Conservation (phyloP, 306 rosid species). For the Mimosa pudica region DNA sequence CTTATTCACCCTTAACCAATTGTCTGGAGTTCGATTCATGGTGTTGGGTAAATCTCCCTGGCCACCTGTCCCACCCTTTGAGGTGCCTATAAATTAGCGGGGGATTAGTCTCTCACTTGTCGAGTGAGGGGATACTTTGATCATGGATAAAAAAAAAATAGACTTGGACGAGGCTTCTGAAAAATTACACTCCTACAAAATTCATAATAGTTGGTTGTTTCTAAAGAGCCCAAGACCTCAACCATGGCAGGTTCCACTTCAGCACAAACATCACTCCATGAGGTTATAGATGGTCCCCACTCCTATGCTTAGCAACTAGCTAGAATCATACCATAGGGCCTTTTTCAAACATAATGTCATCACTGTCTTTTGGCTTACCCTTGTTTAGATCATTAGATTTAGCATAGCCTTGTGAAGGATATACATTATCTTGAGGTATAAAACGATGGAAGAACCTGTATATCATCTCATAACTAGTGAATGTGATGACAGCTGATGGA, state of each 20-base stretch:
- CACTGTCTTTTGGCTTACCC: slow-evolving; percentile 36
- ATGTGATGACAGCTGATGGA: slow-evolving; percentile 92
- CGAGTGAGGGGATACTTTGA: too few species aligned
- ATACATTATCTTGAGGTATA: slow-evolving; percentile 43
- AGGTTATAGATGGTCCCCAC: neutral
- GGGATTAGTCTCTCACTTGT: too few species aligned
- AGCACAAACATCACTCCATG: slow-evolving; percentile 4
- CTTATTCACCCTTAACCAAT: too few species aligned
- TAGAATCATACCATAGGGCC: slow-evolving; percentile 19
- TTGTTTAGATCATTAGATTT: slow-evolving; percentile 39
- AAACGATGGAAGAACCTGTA: slow-evolving; percentile 60
- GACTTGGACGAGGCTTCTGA: too few species aligned
- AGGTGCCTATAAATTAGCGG: too few species aligned
- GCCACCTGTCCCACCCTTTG: too few species aligned
- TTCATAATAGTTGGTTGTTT: neutral
- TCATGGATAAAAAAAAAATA: too few species aligned
- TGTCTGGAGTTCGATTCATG: too few species aligned
- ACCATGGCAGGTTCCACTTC: slow-evolving; percentile 13
- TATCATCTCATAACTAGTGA: slow-evolving; percentile 94
- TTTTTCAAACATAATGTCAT: slow-evolving; percentile 16
- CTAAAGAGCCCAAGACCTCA: neutral
- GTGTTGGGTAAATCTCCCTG: too few species aligned
- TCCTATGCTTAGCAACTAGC: neutral
- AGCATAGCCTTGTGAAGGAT: slow-evolving; percentile 40
- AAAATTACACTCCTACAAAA: neutral